These are phyloP conservation scores for Suillus clintonianus DNA, from an alignment of 768 basidiomycete genomes.

Conservation along the genomic window DNA sequence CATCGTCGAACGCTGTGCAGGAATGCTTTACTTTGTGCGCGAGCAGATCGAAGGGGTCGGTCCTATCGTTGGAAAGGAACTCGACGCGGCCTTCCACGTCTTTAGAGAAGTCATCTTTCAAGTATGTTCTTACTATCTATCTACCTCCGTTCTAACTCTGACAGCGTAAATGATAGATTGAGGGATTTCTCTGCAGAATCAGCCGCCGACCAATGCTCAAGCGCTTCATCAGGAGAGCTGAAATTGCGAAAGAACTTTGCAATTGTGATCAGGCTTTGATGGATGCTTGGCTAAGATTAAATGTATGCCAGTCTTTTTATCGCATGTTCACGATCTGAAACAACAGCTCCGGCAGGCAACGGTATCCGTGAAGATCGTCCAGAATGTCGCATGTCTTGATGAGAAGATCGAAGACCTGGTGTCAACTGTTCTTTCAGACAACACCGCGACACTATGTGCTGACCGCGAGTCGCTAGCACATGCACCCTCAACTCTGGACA, in stretches of 20 bases:
- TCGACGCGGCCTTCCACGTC: conserved; percentile 49
- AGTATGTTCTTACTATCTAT: neutral
- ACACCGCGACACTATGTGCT: neutral
- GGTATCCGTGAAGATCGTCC: neutral
- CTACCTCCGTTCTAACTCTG: neutral
- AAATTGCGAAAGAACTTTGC: conserved; percentile 55
- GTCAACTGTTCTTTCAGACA: neutral
- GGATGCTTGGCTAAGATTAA: conserved; percentile 36
- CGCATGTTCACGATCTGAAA: neutral
- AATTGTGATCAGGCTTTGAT: conserved; percentile 53
- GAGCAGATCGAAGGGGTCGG: conserved; percentile 64
- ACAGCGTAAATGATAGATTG: conserved; percentile 37
- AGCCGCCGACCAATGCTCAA: conserved; percentile 75
- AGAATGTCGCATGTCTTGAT: neutral
- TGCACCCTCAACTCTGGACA: neutral
- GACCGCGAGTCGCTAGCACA: neutral
- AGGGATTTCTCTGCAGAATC: conserved; percentile 53
- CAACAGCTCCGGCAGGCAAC: neutral
- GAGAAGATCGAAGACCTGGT: neutral
- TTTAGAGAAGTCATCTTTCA: conserved; percentile 48
- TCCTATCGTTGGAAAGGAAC: conserved; percentile 46
- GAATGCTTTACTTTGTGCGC: conserved; percentile 64
- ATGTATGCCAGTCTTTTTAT: neutral
- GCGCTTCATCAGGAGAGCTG: conserved; percentile 74
- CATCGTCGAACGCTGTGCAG: conserved; percentile 72